Evolutionary conservation across 225 moss, liverwort and hornwort species (phyloP).

Genomic region (Sphagnum tenellum): DNA sequence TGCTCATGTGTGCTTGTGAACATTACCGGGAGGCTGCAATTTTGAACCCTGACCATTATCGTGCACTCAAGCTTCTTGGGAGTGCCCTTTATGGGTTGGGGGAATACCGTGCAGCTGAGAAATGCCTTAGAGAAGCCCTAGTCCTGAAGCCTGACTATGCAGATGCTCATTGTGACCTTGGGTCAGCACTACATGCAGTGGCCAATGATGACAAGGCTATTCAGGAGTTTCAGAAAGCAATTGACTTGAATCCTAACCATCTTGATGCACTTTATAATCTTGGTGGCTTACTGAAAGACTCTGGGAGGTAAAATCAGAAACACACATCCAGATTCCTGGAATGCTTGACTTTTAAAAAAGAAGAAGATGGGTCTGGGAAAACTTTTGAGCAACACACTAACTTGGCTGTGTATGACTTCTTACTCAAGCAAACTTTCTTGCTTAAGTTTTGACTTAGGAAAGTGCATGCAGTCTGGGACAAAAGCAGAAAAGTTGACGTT

Average conservation of each 20-base stretch:
- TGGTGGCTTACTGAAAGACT: slow-evolving; percentile 79
- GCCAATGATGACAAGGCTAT: slow-evolving; percentile 70
- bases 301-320: slow-evolving; percentile 22
- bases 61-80: slow-evolving; percentile 86
- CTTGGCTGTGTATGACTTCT: too few relatives aligned
- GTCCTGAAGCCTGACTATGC: slow-evolving; percentile 75
- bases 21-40: slow-evolving; percentile 98
- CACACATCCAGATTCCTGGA: background rate
- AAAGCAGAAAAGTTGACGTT: too few relatives aligned
- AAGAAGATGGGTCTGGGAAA: too few relatives aligned
- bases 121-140: slow-evolving; percentile 73
- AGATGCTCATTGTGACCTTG: slow-evolving; percentile 98
- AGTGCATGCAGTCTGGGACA: too few relatives aligned
- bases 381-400: too few relatives aligned
- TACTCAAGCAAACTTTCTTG: too few relatives aligned
- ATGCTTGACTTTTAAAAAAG: too few relatives aligned
- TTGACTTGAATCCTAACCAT: slow-evolving; percentile 80
- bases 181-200: slow-evolving; percentile 80
- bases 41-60: slow-evolving; percentile 68
- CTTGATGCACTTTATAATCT: slow-evolving; percentile 94
- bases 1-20: slow-evolving; percentile 94
- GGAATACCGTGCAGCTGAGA: slow-evolving; percentile 80
- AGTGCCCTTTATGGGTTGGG: slow-evolving; percentile 87
- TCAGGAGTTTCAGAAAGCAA: slow-evolving; percentile 71
- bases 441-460: too few relatives aligned